Evolutionary conservation across 116 monocot genomes (phyloP), one percentile per base, ranked within the genome.

Genomic region (Phalaenopsis hybrid): DNA sequence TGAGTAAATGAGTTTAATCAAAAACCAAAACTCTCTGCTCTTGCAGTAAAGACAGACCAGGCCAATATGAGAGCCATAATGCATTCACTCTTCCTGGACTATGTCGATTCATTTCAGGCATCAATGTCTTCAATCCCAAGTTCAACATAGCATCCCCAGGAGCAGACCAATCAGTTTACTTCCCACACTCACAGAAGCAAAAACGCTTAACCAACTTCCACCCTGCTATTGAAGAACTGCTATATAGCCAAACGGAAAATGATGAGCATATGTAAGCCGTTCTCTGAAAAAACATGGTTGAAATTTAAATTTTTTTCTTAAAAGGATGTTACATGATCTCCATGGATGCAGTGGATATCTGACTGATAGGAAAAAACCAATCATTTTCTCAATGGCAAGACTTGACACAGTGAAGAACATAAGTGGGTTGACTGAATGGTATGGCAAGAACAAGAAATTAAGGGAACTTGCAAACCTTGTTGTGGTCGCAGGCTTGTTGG

Each of bases 121-220:
- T 98, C 87, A 90, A 95, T n/a, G 89, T 94, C 20, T 95, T 93
- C 57, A 82, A 93, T 84, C 93, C 98, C 5, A 95, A 98, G 84
- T 95, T 98, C 88, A 98, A 95, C 83, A 98, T 98, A 70, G 98
- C 98, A 78, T 81, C 98, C 8, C 98, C 95, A 2, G 98, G 98
- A 5, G 98, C 95, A 16, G 95, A 98, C 50, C 98, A 98, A 81
- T 83, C 92, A 3, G 87, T 98, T 37, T 98, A 94, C 86, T 98
- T 98, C 82, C 98, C 98, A 15, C 87, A 88, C 79, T 92, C 98
- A 31, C 92, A 90, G 82, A 95, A 92, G 70, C 92, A 89, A 52
- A 98, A 95, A 85, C 83, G 98, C 4, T 65, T 93, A 16, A 88
- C 89, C 11, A 23, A 78, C 1, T 93, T 93, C 17, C 82, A 88